Evolutionary conservation across 345 rosid genomes (phyloP).

Genomic region (Leavenworthia alabamica): DNA sequence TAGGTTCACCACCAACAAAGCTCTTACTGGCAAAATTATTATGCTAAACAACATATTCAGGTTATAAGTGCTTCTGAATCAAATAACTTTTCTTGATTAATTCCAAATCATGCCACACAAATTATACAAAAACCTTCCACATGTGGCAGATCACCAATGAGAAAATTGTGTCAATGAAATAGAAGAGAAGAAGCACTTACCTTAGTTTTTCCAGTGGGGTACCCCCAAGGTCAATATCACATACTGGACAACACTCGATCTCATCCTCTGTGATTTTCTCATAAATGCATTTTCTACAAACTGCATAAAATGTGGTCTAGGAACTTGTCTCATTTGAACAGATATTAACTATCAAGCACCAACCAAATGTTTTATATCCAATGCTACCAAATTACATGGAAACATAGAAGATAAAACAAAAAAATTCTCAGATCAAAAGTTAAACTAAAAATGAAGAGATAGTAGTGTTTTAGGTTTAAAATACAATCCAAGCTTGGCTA

Average conservation of each 20-base stretch:
- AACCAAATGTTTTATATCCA: not conserved
- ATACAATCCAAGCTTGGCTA: too few relatives aligned
- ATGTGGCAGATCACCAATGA: not conserved
- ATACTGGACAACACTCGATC: slow-evolving; percentile 69
- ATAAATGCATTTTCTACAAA: slow-evolving; percentile 88
- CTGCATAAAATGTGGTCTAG: slow-evolving; percentile 33
- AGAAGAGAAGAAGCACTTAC: slow-evolving; percentile 33
- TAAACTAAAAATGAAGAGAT: too few relatives aligned
- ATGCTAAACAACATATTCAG: not conserved
- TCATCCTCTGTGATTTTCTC: slow-evolving; percentile 71
- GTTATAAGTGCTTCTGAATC: not conserved
- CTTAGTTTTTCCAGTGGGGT: slow-evolving; percentile 82
- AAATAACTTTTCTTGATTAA: not conserved
- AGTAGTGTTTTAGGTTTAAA: too few relatives aligned
- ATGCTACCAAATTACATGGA: too few relatives aligned
- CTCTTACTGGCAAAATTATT: not conserved
- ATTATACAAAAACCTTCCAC: not conserved
- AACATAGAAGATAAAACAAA: too few relatives aligned
- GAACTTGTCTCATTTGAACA: slow-evolving; percentile 1
- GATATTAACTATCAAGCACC: not conserved
- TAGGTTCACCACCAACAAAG: not conserved
- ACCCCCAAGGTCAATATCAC: slow-evolving; percentile 73
- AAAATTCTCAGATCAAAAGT: too few relatives aligned
- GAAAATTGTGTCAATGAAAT: not conserved
- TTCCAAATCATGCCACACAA: slow-evolving; percentile 1